Conservation (phyloP, 2,329 filamentous ascomycete genomes). For the Hortaea werneckii region DNA sequence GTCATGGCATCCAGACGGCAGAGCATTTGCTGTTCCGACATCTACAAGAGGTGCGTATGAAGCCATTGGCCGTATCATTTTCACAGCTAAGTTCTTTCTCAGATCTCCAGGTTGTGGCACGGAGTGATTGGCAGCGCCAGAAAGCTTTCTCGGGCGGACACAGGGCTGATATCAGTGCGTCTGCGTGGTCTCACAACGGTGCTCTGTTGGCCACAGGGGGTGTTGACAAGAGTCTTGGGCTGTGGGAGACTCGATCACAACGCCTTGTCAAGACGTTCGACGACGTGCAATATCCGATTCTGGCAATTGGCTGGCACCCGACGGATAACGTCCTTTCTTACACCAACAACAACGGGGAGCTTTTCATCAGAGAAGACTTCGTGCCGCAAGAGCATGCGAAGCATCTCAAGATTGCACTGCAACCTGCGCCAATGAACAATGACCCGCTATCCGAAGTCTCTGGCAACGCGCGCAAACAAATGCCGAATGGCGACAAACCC, state of each 20-base stretch:
- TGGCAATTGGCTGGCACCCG: conserved; percentile 85
- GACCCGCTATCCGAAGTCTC: conserved; percentile 63
- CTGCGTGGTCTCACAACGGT: conserved; percentile 92
- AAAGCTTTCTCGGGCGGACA: conserved; percentile 70
- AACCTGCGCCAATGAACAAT: conserved; percentile 78
- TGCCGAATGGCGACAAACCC: conserved; percentile 45
- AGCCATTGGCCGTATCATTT: neutral
- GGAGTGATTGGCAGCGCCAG: conserved; percentile 81
- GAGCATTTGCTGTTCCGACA: conserved; percentile 79
- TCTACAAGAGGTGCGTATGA: conserved; percentile 45
- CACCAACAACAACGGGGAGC: conserved; percentile 82
- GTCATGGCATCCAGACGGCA: conserved; percentile 89
- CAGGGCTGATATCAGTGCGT: conserved; percentile 70
- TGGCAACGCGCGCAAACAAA: conserved; percentile 50
- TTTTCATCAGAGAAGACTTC: conserved; percentile 75
- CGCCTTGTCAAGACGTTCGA: conserved; percentile 67
- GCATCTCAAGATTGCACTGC: conserved; percentile 44
- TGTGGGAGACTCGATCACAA: conserved; percentile 90
- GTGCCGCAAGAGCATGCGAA: conserved; percentile 41
- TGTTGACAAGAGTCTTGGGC: conserved; percentile 51
- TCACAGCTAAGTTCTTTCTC: neutral
- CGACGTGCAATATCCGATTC: conserved; percentile 61
- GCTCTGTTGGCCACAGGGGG: conserved; percentile 63
- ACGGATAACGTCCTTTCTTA: conserved; percentile 81
- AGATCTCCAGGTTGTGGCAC: conserved; percentile 80